phyloP scores from a whole-genome alignment of 106 monocot species.

The Gastrodia elata region DNA sequence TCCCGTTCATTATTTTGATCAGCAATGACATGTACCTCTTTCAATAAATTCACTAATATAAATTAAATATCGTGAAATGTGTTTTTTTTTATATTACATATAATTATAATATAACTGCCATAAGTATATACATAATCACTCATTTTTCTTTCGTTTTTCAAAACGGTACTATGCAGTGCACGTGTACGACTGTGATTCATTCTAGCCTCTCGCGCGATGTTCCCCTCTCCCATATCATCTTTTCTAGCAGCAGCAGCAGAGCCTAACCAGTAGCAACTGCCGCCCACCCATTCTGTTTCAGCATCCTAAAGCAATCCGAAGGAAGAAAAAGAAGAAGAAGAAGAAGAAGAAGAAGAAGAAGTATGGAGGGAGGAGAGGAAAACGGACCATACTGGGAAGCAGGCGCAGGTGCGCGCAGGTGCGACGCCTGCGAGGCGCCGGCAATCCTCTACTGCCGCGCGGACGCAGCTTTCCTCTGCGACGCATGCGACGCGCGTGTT shows the following conservation, averaged over 20 bases:
- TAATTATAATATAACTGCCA: too few species aligned
- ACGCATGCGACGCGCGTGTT: slow-evolving; percentile 44
- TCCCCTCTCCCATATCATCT: background rate
- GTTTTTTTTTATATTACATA: too few species aligned
- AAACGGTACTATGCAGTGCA: background rate
- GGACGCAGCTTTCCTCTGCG: slow-evolving; percentile 52
- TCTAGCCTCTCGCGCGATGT: background rate
- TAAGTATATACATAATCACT: too few species aligned
- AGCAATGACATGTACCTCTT: too few species aligned
- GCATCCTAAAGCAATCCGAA: background rate
- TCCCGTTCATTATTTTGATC: too few species aligned
- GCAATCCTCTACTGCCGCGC: slow-evolving; percentile 46
- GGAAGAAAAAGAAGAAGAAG: background rate
- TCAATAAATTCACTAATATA: too few species aligned
- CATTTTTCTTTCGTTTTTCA: too few species aligned
- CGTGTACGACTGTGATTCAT: background rate
- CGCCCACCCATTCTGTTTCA: background rate
- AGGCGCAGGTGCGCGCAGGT: slow-evolving; percentile 22
- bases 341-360: background rate
- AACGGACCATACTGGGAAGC: slow-evolving; percentile 23
- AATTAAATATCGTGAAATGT: too few species aligned
- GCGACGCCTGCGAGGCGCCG: slow-evolving; percentile 51
- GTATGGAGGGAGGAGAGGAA: slow-evolving; percentile 6
- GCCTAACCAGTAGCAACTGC: background rate
- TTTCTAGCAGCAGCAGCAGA: background rate